Base-by-base conservation (phyloP, 2,329 filamentous ascomycete species). In the Alternaria longipes region DNA sequence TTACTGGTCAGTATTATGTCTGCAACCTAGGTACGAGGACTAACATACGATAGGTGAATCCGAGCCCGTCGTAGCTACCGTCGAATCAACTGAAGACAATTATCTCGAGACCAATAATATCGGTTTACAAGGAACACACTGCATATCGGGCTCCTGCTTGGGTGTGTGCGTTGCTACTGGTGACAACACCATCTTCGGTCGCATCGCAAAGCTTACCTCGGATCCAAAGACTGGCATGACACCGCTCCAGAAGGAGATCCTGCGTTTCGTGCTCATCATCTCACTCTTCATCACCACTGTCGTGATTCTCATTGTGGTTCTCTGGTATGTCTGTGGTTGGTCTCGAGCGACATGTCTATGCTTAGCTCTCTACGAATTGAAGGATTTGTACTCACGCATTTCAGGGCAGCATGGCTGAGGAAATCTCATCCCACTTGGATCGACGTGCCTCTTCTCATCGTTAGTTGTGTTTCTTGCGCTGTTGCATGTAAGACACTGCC, bases 61-160 rank as follows among this genome's bases (percentile, higher is more conserved):
- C 3, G 80, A 86, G 8, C 89, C 90, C 2, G 78, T 92, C 6
- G 79, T 85, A 4, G 90, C 85, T 2, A 85, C 87, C 0, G 83
- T 90, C 14, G 84, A 91, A n/a, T 86, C 84, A 16, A 77, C 74
- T 34, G 90, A 93, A 69, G 81, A 85, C 40, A 93, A 93, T 75
- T 92, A 91, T 70, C 86, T 94, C 30, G 91, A 94, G 73, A 93
- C 90, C 4, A 86, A 87, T 54, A 90, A 88, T 68, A 91, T 94
- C 54, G 91, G 90, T 22, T 83, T 94, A 9, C 90, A 93, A 73
- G 91, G 91, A n/a, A 93, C 91, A 0, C 90, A 93, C 70, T 93
- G 90, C 67, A 87, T 91, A 4, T 88, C 88, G 7, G 91, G 91
- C 3, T 88, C 82, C 22, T 89, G 86, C 53, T 81, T 85, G 14